Conservation (phyloP, 202 grass and related monocot genomes). For the Carex arenaria region DNA sequence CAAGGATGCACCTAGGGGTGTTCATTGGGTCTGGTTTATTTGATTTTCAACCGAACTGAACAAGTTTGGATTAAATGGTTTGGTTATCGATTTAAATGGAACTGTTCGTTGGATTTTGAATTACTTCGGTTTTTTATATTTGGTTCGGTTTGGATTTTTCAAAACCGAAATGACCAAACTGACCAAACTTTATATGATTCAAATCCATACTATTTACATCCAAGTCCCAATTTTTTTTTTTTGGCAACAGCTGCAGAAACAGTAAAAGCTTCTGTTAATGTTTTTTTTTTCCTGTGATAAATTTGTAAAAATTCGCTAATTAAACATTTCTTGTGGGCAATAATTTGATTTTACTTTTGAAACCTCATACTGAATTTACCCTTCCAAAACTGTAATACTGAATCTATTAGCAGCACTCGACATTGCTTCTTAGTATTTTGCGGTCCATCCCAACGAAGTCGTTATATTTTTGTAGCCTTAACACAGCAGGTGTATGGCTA, state of each 20-base stretch:
- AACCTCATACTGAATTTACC: background rate
- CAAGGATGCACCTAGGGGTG: no score
- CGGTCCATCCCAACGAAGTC: background rate
- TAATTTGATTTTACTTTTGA: background rate
- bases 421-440: conserved; percentile 9
- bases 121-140: no score
- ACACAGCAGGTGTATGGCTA: background rate
- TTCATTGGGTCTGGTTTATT: no score
- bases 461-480: background rate
- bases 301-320: background rate
- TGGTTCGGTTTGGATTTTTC: no score
- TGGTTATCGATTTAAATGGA: no score
- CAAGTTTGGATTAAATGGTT: no score
- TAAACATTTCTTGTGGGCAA: background rate
- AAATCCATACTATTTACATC: background rate
- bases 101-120: no score
- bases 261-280: background rate
- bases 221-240: background rate
- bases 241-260: background rate
- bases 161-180: no score
- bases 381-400: background rate
- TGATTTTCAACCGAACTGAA: no score
- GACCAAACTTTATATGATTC: no score
- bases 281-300: background rate
- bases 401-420: background rate